phyloP scores from a whole-genome alignment of 192 early-diverging fungal genomes.

The Dimargaris verticillata region DNA sequence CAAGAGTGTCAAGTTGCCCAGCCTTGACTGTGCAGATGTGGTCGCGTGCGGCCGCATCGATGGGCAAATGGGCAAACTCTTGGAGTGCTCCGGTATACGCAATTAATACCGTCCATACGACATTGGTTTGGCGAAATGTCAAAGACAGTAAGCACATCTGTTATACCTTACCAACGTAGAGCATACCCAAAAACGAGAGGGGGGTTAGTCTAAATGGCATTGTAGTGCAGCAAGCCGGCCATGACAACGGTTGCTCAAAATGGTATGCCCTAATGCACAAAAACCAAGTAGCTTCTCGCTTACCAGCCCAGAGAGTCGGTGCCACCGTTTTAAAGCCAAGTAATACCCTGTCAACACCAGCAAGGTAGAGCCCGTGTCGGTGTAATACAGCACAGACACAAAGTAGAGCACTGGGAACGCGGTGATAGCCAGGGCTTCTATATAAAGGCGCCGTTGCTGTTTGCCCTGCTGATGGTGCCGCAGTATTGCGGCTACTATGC shows the following conservation, averaged over 20 bases:
- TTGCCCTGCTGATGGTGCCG: constrained; percentile 16
- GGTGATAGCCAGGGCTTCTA: constrained; percentile 31
- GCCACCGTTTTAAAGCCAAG: constrained; percentile 26
- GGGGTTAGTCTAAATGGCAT: too few species aligned
- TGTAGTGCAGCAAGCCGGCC: too few species aligned
- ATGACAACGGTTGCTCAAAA: too few species aligned
- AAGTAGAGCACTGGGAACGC: constrained; percentile 73
- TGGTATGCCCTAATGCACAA: too few species aligned
- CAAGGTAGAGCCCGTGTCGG: constrained; percentile 70
- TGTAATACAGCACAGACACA: constrained; percentile 80
- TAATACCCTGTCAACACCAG: constrained; percentile 56
- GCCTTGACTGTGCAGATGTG: neutral
- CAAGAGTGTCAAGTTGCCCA: neutral
- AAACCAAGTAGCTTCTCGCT: too few species aligned
- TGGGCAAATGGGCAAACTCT: constrained; percentile 8
- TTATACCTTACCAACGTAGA: too few species aligned
- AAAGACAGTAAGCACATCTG: constrained; percentile 31
- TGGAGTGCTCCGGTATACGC: constrained; percentile 15
- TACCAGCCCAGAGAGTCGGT: constrained; percentile 33
- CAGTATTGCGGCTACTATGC: constrained; percentile 15
- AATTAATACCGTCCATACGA: constrained; percentile 68
- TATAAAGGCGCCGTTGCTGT: neutral
- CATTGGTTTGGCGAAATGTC: constrained; percentile 83
- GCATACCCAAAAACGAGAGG: too few species aligned
- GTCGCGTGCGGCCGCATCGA: neutral